Evolutionary conservation across 805 yeast species (phyloP).

Genomic region (Cyberlindnera samutprakarnensis): DNA sequence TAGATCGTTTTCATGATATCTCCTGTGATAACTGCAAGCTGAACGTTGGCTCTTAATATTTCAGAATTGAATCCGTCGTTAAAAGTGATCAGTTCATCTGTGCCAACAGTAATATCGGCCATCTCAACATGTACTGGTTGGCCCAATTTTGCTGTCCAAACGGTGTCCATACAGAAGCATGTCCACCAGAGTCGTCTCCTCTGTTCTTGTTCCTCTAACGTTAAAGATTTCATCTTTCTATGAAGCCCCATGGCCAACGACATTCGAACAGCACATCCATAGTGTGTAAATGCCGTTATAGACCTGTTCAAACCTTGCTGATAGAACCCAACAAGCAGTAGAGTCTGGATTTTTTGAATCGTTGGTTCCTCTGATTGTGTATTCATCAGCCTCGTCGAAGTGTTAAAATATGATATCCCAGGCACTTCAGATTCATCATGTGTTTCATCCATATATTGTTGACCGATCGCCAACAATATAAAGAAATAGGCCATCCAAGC

Average conservation of each 20-base stretch:
- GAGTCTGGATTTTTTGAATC: slow-evolving; percentile 26
- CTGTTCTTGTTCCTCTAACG: slow-evolving; percentile 22
- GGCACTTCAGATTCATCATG: slow-evolving; percentile 12
- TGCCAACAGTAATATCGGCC: slow-evolving; percentile 26
- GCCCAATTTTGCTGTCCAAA: slow-evolving; percentile 30
- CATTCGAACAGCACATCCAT: slow-evolving; percentile 28
- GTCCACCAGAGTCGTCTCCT: slow-evolving; percentile 35
- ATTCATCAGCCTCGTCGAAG: slow-evolving; percentile 25
- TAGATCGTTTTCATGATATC: slow-evolving; percentile 27
- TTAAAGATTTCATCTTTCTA: slow-evolving; percentile 16
- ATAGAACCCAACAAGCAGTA: slow-evolving; percentile 27
- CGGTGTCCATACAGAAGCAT: slow-evolving; percentile 27
- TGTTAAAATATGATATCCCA: slow-evolving; percentile 21
- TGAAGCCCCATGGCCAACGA: slow-evolving; percentile 27
- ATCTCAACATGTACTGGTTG: slow-evolving; percentile 29
- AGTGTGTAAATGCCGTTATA: slow-evolving; percentile 26
- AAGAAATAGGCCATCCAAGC: slow-evolving; percentile 13
- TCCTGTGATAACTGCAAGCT: slow-evolving; percentile 21
- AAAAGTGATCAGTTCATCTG: slow-evolving; percentile 14
- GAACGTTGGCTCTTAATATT: slow-evolving; percentile 20
- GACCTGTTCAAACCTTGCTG: slow-evolving; percentile 30
- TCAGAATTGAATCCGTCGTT: slow-evolving; percentile 26
- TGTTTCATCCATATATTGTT: slow-evolving; percentile 18
- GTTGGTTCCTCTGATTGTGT: slow-evolving; percentile 27
- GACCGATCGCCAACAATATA: slow-evolving; percentile 22